Base-by-base conservation (phyloP, 179 eudicot genomes). In the Amaranthus tricolor region DNA sequence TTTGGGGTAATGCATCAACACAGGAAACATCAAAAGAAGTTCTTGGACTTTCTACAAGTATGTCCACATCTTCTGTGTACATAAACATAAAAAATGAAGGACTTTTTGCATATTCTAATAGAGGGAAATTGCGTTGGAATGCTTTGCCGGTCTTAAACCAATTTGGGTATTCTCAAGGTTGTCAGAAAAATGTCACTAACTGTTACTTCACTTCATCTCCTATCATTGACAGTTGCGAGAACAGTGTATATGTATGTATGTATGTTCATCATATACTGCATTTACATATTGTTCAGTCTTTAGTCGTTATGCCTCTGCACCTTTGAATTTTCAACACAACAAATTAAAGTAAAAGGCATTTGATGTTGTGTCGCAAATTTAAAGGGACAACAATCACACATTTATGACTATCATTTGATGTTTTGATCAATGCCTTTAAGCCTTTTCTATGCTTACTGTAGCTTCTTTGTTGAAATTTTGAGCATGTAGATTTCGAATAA, bases 161-260 rank as follows among this genome's bases (percentile, higher is more conserved):
- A 64, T 84, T 68, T 59, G 97, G 90, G 14, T 90, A 86, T 79
- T 85, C 82, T 56, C 99, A 93, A 89, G 96, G 97, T 61, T 95
- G 98, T 79, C 78, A 81, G 76, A 88, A 84, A 67, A 89, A 89
- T 71, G 72, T 82, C 63, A 82, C 87, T 17, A 88, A 84, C 61
- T 95, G 99, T 77, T 84, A 82, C 74, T 93, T 95, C 69, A 69
- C 76, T 67, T 91, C 98, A n/a, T 56, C 57, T 40, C 97, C 97
- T 7, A 87, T 91, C 51, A 77, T 91, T 72, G 98, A 95, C 82
- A 86, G 85, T 53, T 95, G 99, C 67, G 98, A 95, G 78, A 88
- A 90, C 71, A 93, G 90, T 85, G 75, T 95, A 48, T 95, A 93
- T 81, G 99, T 95, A 85, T 81, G 99, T 95, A 85, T 84, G 94